phyloP scores from a whole-genome alignment of 2,329 filamentous ascomycete genomes.

The Botrytis tulipae region DNA sequence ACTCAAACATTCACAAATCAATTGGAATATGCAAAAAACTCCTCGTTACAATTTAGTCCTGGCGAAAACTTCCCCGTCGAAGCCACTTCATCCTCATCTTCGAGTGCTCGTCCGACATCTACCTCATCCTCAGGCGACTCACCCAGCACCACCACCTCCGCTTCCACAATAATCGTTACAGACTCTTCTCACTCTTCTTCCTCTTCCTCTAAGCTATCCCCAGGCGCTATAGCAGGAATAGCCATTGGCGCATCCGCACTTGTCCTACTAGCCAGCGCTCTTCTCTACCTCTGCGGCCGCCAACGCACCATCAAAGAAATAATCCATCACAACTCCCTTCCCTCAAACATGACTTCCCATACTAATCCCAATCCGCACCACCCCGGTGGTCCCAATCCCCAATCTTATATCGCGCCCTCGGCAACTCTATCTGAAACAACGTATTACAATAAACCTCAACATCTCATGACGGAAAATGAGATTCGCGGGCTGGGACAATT shows the following conservation, averaged over 20 bases:
- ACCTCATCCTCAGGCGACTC: slow-evolving; percentile 20
- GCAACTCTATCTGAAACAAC: slow-evolving; percentile 6
- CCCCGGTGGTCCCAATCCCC: not conserved
- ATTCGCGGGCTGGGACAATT: not conserved
- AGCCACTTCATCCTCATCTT: slow-evolving; percentile 20
- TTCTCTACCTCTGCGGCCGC: slow-evolving; percentile 33
- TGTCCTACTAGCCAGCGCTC: slow-evolving; percentile 24
- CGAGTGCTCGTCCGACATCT: slow-evolving; percentile 18
- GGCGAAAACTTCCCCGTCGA: slow-evolving; percentile 31
- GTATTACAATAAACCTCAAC: not conserved
- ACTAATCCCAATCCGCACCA: not conserved
- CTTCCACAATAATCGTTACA: not conserved
- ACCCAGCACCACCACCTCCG: slow-evolving; percentile 7
- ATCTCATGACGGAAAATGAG: slow-evolving; percentile 4
- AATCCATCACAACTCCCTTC: slow-evolving; percentile 21
- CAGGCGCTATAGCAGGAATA: slow-evolving; percentile 33
- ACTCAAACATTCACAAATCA: slow-evolving; percentile 31
- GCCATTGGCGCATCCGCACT: slow-evolving; percentile 30
- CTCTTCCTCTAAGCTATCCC: slow-evolving; percentile 14
- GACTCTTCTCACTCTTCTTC: not conserved
- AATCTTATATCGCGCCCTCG: not conserved
- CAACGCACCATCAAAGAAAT: slow-evolving; percentile 31
- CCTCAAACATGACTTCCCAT: slow-evolving; percentile 2
- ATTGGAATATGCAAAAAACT: slow-evolving; percentile 27
- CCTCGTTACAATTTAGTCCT: slow-evolving; percentile 28